Percentiles rank a stretch among this genome's conserved stretches.
Evolutionary conservation across 2,329 filamentous ascomycete genomes (phyloP).

Genomic region (Pyrenophora tritici-repentis): DNA sequence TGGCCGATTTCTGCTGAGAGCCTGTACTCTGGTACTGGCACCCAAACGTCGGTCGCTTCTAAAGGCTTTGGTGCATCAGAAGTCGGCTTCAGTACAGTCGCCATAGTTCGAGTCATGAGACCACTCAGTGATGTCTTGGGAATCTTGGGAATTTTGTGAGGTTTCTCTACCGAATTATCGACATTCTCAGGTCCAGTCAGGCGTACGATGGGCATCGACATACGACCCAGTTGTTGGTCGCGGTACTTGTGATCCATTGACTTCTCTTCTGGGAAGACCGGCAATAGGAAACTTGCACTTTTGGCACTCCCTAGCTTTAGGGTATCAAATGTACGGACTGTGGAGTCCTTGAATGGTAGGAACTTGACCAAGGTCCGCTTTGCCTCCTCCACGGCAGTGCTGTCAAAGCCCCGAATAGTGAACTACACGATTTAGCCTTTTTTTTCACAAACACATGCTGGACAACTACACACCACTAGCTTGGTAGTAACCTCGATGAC

Average conservation of each 20-base stretch:
- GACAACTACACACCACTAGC: constrained; percentile 22
- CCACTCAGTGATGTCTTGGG: constrained; percentile 1
- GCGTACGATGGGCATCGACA: constrained; percentile 25
- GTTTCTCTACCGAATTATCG: constrained; percentile 1
- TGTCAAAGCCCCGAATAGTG: constrained; percentile 34
- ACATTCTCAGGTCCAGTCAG: background rate
- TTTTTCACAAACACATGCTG: background rate
- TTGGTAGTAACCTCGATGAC: constrained; percentile 22
- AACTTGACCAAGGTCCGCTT: constrained; percentile 35
- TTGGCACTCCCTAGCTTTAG: constrained; percentile 19
- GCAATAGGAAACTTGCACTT: constrained; percentile 21
- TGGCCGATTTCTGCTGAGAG: constrained; percentile 33
- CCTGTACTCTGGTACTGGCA: constrained; percentile 16
- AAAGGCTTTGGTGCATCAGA: background rate
- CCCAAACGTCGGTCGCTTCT: constrained; percentile 21
- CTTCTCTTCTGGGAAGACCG: constrained; percentile 22
- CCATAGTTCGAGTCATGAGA: constrained; percentile 6
- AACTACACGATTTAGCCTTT: constrained; percentile 25
- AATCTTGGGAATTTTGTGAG: background rate
- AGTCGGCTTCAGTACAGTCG: background rate
- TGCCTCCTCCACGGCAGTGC: constrained; percentile 33
- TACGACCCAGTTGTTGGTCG: constrained; percentile 30
- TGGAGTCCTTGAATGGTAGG: constrained; percentile 27
- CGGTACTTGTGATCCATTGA: constrained; percentile 33
- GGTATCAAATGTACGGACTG: constrained; percentile 24